Base-by-base conservation (phyloP, 2,329 filamentous ascomycete genomes). In the Penicillium polonicum region DNA sequence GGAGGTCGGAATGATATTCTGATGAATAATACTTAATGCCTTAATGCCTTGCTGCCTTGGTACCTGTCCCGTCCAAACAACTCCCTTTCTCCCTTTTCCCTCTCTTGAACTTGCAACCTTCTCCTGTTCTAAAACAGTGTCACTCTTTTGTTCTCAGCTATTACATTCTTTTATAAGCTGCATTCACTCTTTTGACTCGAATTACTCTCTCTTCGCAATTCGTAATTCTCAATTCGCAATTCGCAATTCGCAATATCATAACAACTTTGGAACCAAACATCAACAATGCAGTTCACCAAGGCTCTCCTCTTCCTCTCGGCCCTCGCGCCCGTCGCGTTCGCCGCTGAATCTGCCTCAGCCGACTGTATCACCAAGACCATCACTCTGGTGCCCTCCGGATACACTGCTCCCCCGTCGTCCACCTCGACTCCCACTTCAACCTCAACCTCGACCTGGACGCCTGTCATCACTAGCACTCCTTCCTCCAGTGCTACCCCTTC, bases 281-380 rank as follows among this genome's bases (percentile, higher is more conserved):
- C 48, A 49, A 57, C 33, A 60, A 75, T 75, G 72, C 67, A 73
- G 45, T 65, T 74, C 66, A 62, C 64, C 60, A 76, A 74, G 60
- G 55, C 68, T 57, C 58, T 75, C 52, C 46, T 73, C 36, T 58
- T 74, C 51, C 60, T 68, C 45, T 64, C 68, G 42, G 67, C 66
- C 48, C 56, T 73, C 35, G 63, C 66, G 33, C 70, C 71, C 17
- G 50, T 71, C 49, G 68, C 69, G 36, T 59, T 71, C 25, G 72
- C 70, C 19, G 64, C 67, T 33, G 62, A 65, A 52, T 58, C 64
- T 42, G 60, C 63, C 31, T 41, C 62, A 21, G 56, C 64, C 5
- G 46, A 63, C 25, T 49, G 65, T 21, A 53, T 59, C 59, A 68
- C 69, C 45, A 60, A 60, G 55, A 72, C 68, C 33, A 49, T 70